A percentile compares a stretch with the other conserved stretches of the same genome.
Evolutionary conservation across 441 rosid species (phyloP).

Genomic region (Erodium moschatum): DNA sequence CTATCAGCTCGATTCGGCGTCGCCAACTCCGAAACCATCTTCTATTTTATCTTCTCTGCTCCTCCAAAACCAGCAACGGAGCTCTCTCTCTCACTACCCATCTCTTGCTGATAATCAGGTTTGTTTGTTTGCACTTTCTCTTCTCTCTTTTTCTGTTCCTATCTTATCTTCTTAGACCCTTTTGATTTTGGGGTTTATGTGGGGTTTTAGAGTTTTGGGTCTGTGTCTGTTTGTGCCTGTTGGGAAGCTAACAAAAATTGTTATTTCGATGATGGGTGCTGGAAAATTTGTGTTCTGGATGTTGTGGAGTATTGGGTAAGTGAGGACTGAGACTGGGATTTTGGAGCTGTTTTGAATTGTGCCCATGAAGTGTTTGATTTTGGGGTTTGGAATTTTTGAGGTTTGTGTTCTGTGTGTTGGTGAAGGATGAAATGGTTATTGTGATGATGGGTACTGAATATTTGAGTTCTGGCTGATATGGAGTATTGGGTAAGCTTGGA

Average conservation of each 20-base stretch:
- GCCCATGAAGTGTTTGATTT: not conserved
- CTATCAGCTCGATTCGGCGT: constrained; percentile 6
- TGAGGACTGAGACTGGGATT: not conserved
- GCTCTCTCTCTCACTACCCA: not conserved
- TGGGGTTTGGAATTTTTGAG: not conserved
- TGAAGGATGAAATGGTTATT: no score
- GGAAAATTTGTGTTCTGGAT: not conserved
- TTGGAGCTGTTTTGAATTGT: not conserved
- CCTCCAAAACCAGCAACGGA: not conserved
- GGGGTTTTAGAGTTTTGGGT: not conserved
- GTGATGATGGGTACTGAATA: no score
- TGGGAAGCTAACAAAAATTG: not conserved
- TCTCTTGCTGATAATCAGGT: not conserved
- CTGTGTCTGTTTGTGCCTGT: not conserved
- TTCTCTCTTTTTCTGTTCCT: not conserved
- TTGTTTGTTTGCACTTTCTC: not conserved
- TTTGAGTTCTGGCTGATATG: no score
- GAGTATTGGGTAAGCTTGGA: not conserved
- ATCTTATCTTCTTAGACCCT: not conserved
- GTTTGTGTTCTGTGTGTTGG: no score
- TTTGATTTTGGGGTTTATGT: constrained; percentile 3
- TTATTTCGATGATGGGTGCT: not conserved
- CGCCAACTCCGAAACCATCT: not conserved
- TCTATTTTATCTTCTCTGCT: no score
- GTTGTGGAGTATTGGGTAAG: not conserved